These are phyloP conservation scores for Saitozyma sp. DNA, from an alignment of 768 basidiomycete species.

Conservation along the genomic window DNA sequence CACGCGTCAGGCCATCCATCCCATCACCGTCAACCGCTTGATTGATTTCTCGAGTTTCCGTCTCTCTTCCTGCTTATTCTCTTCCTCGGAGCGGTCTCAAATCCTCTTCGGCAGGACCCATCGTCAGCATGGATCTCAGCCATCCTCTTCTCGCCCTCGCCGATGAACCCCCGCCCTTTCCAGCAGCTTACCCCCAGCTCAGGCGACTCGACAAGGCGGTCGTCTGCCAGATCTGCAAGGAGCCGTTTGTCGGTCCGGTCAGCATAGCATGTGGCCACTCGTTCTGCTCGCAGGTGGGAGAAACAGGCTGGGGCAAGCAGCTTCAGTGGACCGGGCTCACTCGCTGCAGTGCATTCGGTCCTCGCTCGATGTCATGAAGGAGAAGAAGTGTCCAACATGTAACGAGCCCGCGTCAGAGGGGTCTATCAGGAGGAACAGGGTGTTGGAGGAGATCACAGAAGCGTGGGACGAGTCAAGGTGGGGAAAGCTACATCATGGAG, in stretches of 20 bases:
- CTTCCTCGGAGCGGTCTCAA: background rate
- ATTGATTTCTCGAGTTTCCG: background rate
- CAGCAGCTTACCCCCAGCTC: constrained; percentile 60
- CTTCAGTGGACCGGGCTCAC: background rate
- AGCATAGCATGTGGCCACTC: constrained; percentile 74
- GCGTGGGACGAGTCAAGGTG: constrained; percentile 75
- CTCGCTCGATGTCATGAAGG: constrained; percentile 58
- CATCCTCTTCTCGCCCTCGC: constrained; percentile 35
- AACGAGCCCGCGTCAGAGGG: constrained; percentile 63
- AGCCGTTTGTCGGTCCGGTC: constrained; percentile 71
- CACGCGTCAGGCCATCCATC: background rate
- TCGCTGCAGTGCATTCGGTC: constrained; percentile 67
- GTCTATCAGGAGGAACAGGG: constrained; percentile 67
- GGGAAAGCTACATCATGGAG: background rate
- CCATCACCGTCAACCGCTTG: background rate
- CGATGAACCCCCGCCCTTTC: constrained; percentile 72
- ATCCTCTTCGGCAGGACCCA: background rate
- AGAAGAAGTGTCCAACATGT: constrained; percentile 71
- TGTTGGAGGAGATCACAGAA: constrained; percentile 68
- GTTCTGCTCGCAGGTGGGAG: constrained; percentile 61
- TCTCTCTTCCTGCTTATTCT: background rate
- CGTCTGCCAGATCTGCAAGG: constrained; percentile 74
- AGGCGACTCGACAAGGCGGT: constrained; percentile 65
- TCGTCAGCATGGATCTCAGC: constrained; percentile 22
- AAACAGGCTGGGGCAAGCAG: background rate